phyloP scores from a whole-genome alignment of 2,329 filamentous ascomycete species.

The Trichoderma hamatum region DNA sequence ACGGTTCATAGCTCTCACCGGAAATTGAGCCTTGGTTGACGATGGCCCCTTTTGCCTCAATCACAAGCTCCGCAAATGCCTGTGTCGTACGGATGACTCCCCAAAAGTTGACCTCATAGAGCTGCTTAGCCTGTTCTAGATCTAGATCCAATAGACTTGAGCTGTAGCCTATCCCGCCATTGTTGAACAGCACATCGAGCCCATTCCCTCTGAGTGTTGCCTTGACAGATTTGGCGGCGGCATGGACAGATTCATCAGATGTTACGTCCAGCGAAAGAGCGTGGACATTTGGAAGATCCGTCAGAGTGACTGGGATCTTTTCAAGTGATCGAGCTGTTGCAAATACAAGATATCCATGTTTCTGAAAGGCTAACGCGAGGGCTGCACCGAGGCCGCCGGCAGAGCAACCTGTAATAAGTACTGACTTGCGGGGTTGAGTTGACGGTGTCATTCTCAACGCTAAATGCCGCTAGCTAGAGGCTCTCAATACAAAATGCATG shows the following conservation, averaged over 20 bases:
- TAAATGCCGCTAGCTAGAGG: not conserved
- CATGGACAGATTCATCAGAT: slow-evolving; percentile 32
- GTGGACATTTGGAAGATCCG: slow-evolving; percentile 30
- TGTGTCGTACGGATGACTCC: slow-evolving; percentile 36
- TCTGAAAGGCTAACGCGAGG: slow-evolving; percentile 28
- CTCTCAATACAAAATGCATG: not conserved
- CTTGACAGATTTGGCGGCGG: slow-evolving; percentile 24
- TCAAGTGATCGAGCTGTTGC: slow-evolving; percentile 36
- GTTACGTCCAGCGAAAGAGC: slow-evolving; percentile 39
- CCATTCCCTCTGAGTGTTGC: slow-evolving; percentile 12
- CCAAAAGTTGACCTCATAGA: slow-evolving; percentile 40
- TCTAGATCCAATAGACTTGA: slow-evolving; percentile 34
- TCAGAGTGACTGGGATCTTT: slow-evolving; percentile 33
- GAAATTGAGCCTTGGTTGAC: slow-evolving; percentile 30
- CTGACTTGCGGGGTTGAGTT: slow-evolving; percentile 18
- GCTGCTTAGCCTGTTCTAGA: slow-evolving; percentile 29
- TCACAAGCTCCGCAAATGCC: slow-evolving; percentile 35
- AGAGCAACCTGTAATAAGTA: slow-evolving; percentile 35
- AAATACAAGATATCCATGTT: slow-evolving; percentile 36
- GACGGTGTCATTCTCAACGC: not conserved
- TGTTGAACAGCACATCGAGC: slow-evolving; percentile 40
- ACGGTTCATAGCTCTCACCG: not conserved
- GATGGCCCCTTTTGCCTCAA: slow-evolving; percentile 33
- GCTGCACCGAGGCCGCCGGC: slow-evolving; percentile 33
- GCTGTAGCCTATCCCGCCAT: slow-evolving; percentile 34